Base-by-base conservation (phyloP, 169 alveolate species). In the Plasmodium gonderi region DNA sequence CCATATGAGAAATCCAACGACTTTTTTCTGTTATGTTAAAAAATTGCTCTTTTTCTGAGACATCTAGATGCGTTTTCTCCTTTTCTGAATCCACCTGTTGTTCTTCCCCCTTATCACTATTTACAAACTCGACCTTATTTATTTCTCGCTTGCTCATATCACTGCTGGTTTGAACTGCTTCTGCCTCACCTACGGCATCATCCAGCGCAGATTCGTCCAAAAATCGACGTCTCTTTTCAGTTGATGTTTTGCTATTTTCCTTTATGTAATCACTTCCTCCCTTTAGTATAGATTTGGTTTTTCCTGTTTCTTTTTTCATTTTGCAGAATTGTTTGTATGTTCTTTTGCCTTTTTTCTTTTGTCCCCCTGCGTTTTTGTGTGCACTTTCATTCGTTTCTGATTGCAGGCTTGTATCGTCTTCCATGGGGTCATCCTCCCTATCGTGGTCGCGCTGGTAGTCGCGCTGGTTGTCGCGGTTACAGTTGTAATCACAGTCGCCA, bases 271-370 rank as follows among this genome's bases (percentile, higher is more conserved):
- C 14, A 31, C 81, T 75, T 8, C 51, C 14, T 31, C 12, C 29
- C 51, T 75, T 75, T 11, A 75, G 64, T 40, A 75, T 75, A 9
- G 81, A 75, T 20, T 78, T 78, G 23, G 23, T 78, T 42, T 2
- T 17, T 26, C 8, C 60, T 51, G 36, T n/a, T 78, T 78, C 75
- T 20, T 78, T 78, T 26, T 78, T 78, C n/a, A 33, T 38, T 78
- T 49, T 6, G 36, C 23, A 78, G 36, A 78, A 75, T 49, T 75
- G 67, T 9, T 75, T 12, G 51, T 75, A 40, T 14, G 81, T 75
- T 8, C 81, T 75, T 49, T 75, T 75, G 0, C 81, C 81, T 23
- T 44, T 75, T 23, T 11, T 14, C 29, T 11, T 14, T 40, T 75
- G 12, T 14, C 64, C 51, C 3, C 7, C 68, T 23, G 51, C 51